Percentiles rank a stretch among this genome's conserved stretches.
Evolutionary conservation across 2,329 filamentous ascomycete species (phyloP).

Genomic region (Xylariaceae sp.): DNA sequence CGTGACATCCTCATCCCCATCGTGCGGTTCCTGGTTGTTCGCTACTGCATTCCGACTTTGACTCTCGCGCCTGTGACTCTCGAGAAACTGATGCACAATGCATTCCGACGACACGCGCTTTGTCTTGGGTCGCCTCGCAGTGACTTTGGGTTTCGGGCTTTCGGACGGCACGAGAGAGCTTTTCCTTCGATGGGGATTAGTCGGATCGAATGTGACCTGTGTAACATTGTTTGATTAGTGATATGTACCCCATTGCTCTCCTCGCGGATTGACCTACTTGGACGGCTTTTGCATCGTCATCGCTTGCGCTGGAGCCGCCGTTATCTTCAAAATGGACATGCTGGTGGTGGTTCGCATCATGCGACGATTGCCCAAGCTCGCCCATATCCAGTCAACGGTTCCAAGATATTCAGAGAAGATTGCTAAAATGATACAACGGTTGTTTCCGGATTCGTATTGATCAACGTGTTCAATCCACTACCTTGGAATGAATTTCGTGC

Average conservation of each 20-base stretch:
- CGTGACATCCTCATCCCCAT: conserved; percentile 21
- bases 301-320: conserved; percentile 42
- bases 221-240: background rate
- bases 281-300: conserved; percentile 48
- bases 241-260: background rate
- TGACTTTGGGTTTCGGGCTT: conserved; percentile 33
- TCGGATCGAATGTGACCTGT: conserved; percentile 59
- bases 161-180: conserved; percentile 59
- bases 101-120: conserved; percentile 48
- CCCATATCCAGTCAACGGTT: conserved; percentile 12
- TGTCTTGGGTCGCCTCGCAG: conserved; percentile 26
- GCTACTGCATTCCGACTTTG: conserved; percentile 20
- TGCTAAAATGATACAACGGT: too few species aligned
- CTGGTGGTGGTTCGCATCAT: conserved; percentile 21
- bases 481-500: too few species aligned
- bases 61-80: conserved; percentile 44
- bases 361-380: conserved; percentile 12
- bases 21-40: conserved; percentile 11
- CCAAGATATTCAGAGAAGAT: too few species aligned
- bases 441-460: too few species aligned
- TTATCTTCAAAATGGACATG: conserved; percentile 35
- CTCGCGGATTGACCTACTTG: conserved; percentile 40
- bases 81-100: conserved; percentile 62
- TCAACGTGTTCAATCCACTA: too few species aligned
- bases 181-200: conserved; percentile 60